phyloP scores from a whole-genome alignment of 176 grass and related monocot species.

The Aegilops speltoides region DNA sequence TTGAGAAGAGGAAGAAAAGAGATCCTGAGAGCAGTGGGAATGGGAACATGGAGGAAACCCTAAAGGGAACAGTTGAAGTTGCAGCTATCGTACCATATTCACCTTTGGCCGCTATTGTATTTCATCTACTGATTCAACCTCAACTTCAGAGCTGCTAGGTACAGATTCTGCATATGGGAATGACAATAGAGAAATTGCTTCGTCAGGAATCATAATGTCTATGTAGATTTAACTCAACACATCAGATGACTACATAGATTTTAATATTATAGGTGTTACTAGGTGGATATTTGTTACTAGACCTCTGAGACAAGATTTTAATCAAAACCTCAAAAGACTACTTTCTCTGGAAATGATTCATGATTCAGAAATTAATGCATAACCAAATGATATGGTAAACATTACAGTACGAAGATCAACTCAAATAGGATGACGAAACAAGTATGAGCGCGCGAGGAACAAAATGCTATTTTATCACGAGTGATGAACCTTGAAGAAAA shows the following conservation, averaged over 20 bases:
- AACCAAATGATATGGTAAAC: background rate
- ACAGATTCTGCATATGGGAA: too few species aligned
- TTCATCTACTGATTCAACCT: too few species aligned
- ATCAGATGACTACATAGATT: background rate
- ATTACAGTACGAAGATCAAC: background rate
- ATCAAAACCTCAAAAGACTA: background rate
- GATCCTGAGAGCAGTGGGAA: too few species aligned
- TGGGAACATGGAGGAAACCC: too few species aligned
- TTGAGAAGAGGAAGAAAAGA: too few species aligned
- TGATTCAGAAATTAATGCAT: background rate
- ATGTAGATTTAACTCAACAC: too few species aligned
- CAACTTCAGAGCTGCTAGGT: too few species aligned
- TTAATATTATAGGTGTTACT: conserved; percentile 32
- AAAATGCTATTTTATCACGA: background rate
- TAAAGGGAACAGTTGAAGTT: too few species aligned
- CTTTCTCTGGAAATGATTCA: background rate
- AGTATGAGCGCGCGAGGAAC: background rate
- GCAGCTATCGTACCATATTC: too few species aligned
- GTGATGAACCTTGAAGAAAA: background rate
- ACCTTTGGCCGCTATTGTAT: too few species aligned
- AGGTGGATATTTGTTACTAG: conserved; percentile 41
- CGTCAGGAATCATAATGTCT: too few species aligned
- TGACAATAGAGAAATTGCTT: too few species aligned
- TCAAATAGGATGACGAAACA: background rate
- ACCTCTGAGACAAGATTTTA: background rate